These are phyloP conservation scores for Lablab purpureus DNA, from an alignment of 306 rosid genomes.

Conservation along the genomic window DNA sequence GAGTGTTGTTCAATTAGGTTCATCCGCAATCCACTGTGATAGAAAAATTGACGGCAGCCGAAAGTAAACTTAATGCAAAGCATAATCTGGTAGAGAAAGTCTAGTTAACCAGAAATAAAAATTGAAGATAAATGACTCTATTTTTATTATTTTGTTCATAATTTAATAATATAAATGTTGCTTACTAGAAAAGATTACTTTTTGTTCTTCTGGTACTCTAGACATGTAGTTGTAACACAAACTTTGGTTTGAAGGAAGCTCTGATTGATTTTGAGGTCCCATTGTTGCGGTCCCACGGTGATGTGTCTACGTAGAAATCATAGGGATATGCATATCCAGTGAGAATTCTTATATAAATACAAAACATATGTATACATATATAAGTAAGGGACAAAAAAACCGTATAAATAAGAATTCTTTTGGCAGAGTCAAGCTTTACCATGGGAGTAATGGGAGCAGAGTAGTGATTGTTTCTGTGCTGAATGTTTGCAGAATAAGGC, in stretches of 20 bases:
- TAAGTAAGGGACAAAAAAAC: neutral
- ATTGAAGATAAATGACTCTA: too few species aligned
- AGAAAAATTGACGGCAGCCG: neutral
- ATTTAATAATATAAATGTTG: neutral
- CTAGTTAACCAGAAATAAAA: neutral
- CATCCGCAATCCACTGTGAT: neutral
- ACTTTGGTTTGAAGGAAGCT: constrained; percentile 91
- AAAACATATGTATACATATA: neutral
- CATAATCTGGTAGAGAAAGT: neutral
- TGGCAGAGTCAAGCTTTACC: constrained; percentile 37
- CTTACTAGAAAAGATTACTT: constrained; percentile 30
- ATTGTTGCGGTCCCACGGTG: constrained; percentile 44
- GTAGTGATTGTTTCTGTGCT: constrained; percentile 37
- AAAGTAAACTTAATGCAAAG: neutral
- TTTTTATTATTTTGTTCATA: neutral
- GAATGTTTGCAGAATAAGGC: constrained; percentile 43
- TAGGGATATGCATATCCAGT: neutral
- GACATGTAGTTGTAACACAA: constrained; percentile 42
- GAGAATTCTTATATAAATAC: neutral
- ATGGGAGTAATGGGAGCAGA: constrained; percentile 33
- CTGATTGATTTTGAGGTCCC: constrained; percentile 49
- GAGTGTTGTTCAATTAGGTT: neutral
- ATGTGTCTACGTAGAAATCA: constrained; percentile 51
- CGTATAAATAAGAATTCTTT: neutral
- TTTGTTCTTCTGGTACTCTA: constrained; percentile 46